These are phyloP conservation scores for Ogataea kodamae DNA, from an alignment of 805 yeast genomes.

Conservation along the genomic window DNA sequence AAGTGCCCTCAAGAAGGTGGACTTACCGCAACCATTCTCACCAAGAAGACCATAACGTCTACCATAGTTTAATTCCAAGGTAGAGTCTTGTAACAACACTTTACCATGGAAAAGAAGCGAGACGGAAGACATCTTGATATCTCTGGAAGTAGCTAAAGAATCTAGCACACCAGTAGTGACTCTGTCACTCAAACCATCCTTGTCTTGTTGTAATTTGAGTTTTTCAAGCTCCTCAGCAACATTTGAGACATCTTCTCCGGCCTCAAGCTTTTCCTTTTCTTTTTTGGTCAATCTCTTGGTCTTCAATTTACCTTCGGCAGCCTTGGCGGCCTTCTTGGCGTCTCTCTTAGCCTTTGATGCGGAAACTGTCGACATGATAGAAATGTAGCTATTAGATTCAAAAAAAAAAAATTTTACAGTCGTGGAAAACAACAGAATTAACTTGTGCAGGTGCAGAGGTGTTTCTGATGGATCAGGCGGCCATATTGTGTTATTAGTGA, in stretches of 20 bases:
- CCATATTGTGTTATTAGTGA: no score
- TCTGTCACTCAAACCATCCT: conserved; percentile 92
- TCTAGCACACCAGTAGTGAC: conserved; percentile 96
- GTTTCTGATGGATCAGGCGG: neutral
- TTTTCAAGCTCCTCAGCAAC: conserved; percentile 75
- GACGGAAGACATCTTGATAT: conserved; percentile 85
- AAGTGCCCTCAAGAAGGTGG: conserved; percentile 86
- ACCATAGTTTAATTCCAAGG: conserved; percentile 91
- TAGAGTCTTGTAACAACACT: conserved; percentile 89
- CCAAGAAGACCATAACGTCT: conserved; percentile 97
- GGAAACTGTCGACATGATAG: conserved; percentile 51
- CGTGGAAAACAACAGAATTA: conserved; percentile 11
- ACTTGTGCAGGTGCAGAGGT: neutral
- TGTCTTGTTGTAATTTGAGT: conserved; percentile 89
- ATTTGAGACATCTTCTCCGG: conserved; percentile 51
- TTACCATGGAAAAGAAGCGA: conserved; percentile 96
- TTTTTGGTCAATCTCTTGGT: conserved; percentile 62
- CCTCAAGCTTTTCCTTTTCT: conserved; percentile 40
- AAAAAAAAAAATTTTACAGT: conserved; percentile 18
- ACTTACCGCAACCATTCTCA: conserved; percentile 98
- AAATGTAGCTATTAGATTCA: conserved; percentile 10
- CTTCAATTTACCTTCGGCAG: conserved; percentile 70
- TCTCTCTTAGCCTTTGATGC: conserved; percentile 98
- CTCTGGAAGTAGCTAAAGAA: conserved; percentile 86
- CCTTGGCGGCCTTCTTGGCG: conserved; percentile 91